Percentiles rank a stretch among this genome's conserved stretches.
phyloP scores from a whole-genome alignment of 495 filamentous ascomycete species.

The Xylaria castorea region DNA sequence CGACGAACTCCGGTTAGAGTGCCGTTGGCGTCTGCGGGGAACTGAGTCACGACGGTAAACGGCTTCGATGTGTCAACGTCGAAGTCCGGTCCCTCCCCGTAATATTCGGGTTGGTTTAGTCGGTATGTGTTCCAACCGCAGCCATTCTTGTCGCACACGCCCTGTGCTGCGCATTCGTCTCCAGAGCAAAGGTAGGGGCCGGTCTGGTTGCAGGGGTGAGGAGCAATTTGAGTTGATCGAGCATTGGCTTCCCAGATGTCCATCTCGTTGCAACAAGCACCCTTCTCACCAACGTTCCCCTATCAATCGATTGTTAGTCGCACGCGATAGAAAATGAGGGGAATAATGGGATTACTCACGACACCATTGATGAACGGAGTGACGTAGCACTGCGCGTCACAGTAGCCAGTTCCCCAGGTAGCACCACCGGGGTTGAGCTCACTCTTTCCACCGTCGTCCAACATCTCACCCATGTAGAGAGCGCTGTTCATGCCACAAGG shows the following conservation, averaged over 20 bases:
- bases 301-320: constrained; percentile 23
- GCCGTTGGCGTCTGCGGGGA: constrained; percentile 61
- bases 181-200: constrained; percentile 57
- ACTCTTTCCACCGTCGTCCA: constrained; percentile 59
- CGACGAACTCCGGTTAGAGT: constrained; percentile 63
- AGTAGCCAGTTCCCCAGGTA: constrained; percentile 72
- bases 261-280: constrained; percentile 68
- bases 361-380: constrained; percentile 65
- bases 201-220: constrained; percentile 60
- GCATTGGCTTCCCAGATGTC: constrained; percentile 71
- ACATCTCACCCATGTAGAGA: constrained; percentile 71
- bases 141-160: constrained; percentile 69
- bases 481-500: constrained; percentile 73
- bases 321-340: background rate
- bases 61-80: constrained; percentile 64
- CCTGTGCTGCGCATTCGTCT: constrained; percentile 54
- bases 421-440: constrained; percentile 66
- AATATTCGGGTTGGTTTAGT: constrained; percentile 61
- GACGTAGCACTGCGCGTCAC: constrained; percentile 69
- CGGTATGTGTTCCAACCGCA: constrained; percentile 71
- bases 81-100: constrained; percentile 54
- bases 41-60: constrained; percentile 74
- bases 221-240: constrained; percentile 60
- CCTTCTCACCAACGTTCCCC: constrained; percentile 56
- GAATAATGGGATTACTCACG: constrained; percentile 39